A percentile compares a stretch with the other conserved stretches of the same genome.
phyloP scores from a whole-genome alignment of 1,284 basidiomycete genomes.

The Apiotrichum mycotoxinovorans region DNA sequence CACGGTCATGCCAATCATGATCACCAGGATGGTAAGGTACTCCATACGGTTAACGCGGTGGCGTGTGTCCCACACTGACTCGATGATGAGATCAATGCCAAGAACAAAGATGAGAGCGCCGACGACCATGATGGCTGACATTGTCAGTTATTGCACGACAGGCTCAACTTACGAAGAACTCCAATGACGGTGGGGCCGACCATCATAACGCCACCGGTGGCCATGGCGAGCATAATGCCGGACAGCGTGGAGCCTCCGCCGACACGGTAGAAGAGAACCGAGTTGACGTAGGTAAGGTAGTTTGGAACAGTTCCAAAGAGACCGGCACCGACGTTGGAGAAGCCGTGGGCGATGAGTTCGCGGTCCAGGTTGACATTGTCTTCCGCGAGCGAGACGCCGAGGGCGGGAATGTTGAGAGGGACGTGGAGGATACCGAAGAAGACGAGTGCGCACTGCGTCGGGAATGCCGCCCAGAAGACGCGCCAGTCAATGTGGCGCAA shows the following conservation, averaged over 20 bases:
- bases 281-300: slow-evolving; percentile 71
- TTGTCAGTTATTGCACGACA: background rate
- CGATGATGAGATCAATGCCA: slow-evolving; percentile 89
- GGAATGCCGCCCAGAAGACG: slow-evolving; percentile 70
- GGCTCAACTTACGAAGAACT: slow-evolving; percentile 69
- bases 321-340: slow-evolving; percentile 83
- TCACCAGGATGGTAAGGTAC: slow-evolving; percentile 56
- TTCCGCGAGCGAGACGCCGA: slow-evolving; percentile 87
- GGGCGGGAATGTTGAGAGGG: slow-evolving; percentile 85
- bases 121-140: slow-evolving; percentile 78
- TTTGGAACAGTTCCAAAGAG: slow-evolving; percentile 65
- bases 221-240: slow-evolving; percentile 77
- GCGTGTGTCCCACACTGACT: slow-evolving; percentile 93
- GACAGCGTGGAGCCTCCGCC: slow-evolving; percentile 82
- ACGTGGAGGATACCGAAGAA: slow-evolving; percentile 75
- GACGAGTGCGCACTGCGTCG: slow-evolving; percentile 52
- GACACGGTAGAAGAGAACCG: slow-evolving; percentile 88
- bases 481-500: slow-evolving; percentile 60
- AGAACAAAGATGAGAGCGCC: slow-evolving; percentile 91
- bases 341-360: slow-evolving; percentile 88
- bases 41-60: slow-evolving; percentile 73
- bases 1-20: slow-evolving; percentile 80
- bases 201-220: slow-evolving; percentile 69
- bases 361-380: slow-evolving; percentile 88
- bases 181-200: slow-evolving; percentile 71